Percentiles rank a stretch among this genome's conserved stretches.
Evolutionary conservation across 2,329 filamentous ascomycete species (phyloP).

Genomic region (Botrytis medusae): DNA sequence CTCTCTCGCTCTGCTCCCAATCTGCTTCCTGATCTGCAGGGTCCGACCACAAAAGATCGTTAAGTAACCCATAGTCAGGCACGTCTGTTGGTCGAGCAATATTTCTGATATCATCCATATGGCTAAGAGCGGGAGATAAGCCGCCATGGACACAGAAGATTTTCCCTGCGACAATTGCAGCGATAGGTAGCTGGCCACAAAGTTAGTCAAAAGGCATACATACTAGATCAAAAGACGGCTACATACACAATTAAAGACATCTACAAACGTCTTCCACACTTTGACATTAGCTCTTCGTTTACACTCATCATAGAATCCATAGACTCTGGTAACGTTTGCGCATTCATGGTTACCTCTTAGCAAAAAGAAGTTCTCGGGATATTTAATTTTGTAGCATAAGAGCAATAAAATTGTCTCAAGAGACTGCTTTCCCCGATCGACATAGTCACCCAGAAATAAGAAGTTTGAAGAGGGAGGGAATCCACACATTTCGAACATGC

Average conservation of each 20-base stretch:
- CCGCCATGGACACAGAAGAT: constrained; percentile 98
- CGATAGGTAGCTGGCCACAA: constrained; percentile 69
- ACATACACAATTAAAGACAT: constrained; percentile 80
- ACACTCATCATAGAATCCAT: constrained; percentile 98
- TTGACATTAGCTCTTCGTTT: constrained; percentile 96
- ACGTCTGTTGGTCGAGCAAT: constrained; percentile 96
- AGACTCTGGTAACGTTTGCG: constrained; percentile 91
- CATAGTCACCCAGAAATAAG: constrained; percentile 92
- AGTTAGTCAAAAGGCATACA: constrained; percentile 25
- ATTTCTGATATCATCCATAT: constrained; percentile 98
- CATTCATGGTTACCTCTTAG: constrained; percentile 95
- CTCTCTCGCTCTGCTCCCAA: constrained; percentile 96
- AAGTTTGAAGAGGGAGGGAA: constrained; percentile 92
- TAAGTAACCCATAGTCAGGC: constrained; percentile 91
- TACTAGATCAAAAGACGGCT: neutral
- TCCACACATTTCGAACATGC: constrained; percentile 98
- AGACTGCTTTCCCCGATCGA: constrained; percentile 93
- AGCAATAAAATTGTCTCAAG: constrained; percentile 91
- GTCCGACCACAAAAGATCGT: constrained; percentile 95
- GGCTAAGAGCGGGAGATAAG: constrained; percentile 83
- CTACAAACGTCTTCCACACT: constrained; percentile 96
- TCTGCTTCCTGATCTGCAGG: constrained; percentile 97
- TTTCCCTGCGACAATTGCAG: constrained; percentile 94
- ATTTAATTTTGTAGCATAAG: constrained; percentile 96
- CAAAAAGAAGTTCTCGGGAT: constrained; percentile 95